Evolutionary conservation across 2,329 filamentous ascomycete species (phyloP).

Genomic region (Zalaria obscura): DNA sequence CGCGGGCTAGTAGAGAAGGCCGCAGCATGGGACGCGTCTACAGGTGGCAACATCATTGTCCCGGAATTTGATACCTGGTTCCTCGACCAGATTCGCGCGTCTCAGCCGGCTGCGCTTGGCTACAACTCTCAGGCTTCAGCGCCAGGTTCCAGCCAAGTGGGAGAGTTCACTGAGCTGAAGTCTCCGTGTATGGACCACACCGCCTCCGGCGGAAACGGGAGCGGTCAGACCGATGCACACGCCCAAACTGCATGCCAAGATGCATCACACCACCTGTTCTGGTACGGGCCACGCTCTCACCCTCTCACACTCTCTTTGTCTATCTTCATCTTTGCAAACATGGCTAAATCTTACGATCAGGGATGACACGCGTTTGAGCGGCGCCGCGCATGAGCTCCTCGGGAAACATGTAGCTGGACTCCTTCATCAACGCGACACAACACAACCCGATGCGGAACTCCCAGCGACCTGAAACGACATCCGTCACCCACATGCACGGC

Average conservation of each 20-base stretch:
- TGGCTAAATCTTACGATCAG: neutral
- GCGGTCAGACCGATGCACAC: constrained; percentile 1
- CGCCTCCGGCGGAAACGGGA: neutral
- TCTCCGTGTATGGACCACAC: constrained; percentile 4
- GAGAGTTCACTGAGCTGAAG: constrained; percentile 1
- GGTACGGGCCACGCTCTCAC: constrained; percentile 2
- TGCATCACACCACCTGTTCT: constrained; percentile 4
- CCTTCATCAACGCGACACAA: neutral
- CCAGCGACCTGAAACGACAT: too few species aligned
- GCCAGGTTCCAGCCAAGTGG: too few species aligned
- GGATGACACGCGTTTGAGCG: constrained; percentile 7
- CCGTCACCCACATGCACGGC: too few species aligned
- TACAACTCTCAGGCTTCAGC: neutral
- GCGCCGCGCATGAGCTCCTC: constrained; percentile 4
- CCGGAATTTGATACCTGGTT: constrained; percentile 5
- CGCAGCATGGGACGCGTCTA: neutral
- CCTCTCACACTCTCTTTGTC: constrained; percentile 2
- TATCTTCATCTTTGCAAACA: neutral
- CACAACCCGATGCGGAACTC: too few species aligned
- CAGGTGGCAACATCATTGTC: constrained; percentile 1
- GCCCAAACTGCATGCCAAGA: constrained; percentile 2
- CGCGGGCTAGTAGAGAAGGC: neutral
- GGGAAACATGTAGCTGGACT: constrained; percentile 3
- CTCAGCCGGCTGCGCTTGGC: constrained; percentile 17
- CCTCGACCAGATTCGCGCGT: constrained; percentile 10